phyloP scores from a whole-genome alignment of 169 alveolate genomes.

The Plasmodium knowlesi region DNA sequence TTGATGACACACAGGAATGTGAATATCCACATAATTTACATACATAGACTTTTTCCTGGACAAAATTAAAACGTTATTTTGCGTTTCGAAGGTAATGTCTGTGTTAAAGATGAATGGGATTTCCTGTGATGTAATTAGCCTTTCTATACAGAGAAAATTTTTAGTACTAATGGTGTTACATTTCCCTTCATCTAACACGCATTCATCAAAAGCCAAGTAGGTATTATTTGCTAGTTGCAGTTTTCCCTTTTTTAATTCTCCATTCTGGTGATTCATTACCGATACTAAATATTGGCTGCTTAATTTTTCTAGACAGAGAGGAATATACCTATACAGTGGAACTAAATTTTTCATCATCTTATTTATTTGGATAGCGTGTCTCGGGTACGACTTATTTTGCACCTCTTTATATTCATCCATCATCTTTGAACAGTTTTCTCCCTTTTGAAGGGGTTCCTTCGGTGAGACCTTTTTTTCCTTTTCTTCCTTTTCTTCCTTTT shows the following conservation, averaged over 20 bases:
- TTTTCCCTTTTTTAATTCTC: constrained; percentile 73
- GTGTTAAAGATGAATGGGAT: constrained; percentile 46
- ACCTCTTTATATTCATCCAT: neutral
- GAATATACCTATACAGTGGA: constrained; percentile 65
- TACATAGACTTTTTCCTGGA: constrained; percentile 68
- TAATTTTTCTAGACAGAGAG: constrained; percentile 24
- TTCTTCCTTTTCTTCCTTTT: too few species aligned
- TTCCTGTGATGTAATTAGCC: constrained; percentile 55
- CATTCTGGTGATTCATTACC: constrained; percentile 56
- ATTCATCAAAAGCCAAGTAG: constrained; percentile 58
- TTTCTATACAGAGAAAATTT: constrained; percentile 70
- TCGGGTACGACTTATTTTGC: neutral
- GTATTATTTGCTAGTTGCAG: constrained; percentile 70
- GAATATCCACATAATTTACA: constrained; percentile 48
- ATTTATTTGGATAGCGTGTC: constrained; percentile 9
- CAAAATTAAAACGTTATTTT: constrained; percentile 42
- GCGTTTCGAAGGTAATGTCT: constrained; percentile 64
- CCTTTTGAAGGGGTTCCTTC: neutral
- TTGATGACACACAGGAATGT: constrained; percentile 22
- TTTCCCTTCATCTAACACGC: constrained; percentile 55
- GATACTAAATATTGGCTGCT: constrained; percentile 50
- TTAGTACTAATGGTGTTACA: constrained; percentile 45
- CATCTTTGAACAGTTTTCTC: neutral
- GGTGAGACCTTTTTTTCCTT: neutral
- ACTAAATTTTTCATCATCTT: constrained; percentile 55